Conservation (phyloP, 306 rosid species). For the Fragaria iinumae region DNA sequence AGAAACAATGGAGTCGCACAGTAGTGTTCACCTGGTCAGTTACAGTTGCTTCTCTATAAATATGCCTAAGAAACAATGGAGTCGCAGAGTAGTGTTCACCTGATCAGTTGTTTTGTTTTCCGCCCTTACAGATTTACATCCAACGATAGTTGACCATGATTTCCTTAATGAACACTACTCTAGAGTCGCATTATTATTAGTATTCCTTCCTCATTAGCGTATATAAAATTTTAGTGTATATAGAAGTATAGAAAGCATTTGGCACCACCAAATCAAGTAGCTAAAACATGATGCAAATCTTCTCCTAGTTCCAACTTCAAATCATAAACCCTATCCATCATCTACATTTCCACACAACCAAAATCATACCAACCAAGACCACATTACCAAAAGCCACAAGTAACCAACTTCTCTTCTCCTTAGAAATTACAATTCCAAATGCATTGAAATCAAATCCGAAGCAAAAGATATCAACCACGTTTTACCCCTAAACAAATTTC, state of each 20-base stretch:
- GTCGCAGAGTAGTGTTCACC: too few species aligned
- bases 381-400: not conserved
- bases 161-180: too few species aligned
- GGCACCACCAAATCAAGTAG: not conserved
- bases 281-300: not conserved
- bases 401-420: not conserved
- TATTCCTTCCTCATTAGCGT: not conserved
- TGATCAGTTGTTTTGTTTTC: too few species aligned
- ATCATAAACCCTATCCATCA: not conserved
- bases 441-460: conserved; percentile 5
- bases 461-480: not conserved
- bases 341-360: not conserved
- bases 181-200: not conserved
- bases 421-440: not conserved
- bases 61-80: too few species aligned
- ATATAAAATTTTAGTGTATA: not conserved
- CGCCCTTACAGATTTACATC: too few species aligned
- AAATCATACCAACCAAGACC: not conserved
- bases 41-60: too few species aligned
- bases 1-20: too few species aligned
- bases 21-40: too few species aligned
- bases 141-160: too few species aligned
- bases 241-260: not conserved
- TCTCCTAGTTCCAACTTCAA: not conserved
- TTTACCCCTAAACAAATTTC: not conserved